Percentiles rank a stretch among this genome's conserved stretches.
Conservation (phyloP, 352 stramenopile species). For the Pythium oligandrum region DNA sequence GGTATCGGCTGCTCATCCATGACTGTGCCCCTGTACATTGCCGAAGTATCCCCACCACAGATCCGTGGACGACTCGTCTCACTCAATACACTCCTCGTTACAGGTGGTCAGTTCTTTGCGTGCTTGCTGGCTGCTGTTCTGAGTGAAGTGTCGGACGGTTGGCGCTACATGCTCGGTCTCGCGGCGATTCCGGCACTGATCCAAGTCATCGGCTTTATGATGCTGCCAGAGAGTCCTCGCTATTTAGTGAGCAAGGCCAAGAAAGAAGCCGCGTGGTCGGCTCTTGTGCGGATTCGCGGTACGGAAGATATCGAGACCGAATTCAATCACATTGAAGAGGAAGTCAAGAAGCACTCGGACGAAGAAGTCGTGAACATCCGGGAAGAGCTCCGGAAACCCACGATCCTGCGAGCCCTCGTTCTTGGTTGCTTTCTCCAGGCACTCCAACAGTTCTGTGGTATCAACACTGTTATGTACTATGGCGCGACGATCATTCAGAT, state of each 20-base stretch:
- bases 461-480: slow-evolving; percentile 89
- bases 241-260: slow-evolving; percentile 48
- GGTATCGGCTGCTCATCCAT: slow-evolving; percentile 71
- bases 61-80: slow-evolving; percentile 69
- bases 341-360: slow-evolving; percentile 25
- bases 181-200: slow-evolving; percentile 56
- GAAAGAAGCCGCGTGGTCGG: slow-evolving; percentile 35
- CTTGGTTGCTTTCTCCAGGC: slow-evolving; percentile 60
- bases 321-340: slow-evolving; percentile 50
- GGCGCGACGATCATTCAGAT: slow-evolving; percentile 79
- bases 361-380: slow-evolving; percentile 21
- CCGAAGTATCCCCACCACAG: slow-evolving; percentile 60
- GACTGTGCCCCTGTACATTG: slow-evolving; percentile 77
- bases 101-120: slow-evolving; percentile 76
- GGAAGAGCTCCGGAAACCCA: slow-evolving; percentile 28
- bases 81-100: slow-evolving; percentile 70
- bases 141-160: slow-evolving; percentile 45
- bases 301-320: slow-evolving; percentile 44
- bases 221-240: slow-evolving; percentile 63
- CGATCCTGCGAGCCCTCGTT: slow-evolving; percentile 37
- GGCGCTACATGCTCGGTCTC: slow-evolving; percentile 80
- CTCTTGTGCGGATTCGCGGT: slow-evolving; percentile 50
- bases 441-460: slow-evolving; percentile 74
- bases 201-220: slow-evolving; percentile 66
- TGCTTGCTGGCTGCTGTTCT: slow-evolving; percentile 55